Percentiles rank a stretch among this genome's conserved stretches.
These are phyloP conservation scores for Corynascus novoguineensis DNA, from an alignment of 495 filamentous ascomycete genomes.

Conservation along the genomic window DNA sequence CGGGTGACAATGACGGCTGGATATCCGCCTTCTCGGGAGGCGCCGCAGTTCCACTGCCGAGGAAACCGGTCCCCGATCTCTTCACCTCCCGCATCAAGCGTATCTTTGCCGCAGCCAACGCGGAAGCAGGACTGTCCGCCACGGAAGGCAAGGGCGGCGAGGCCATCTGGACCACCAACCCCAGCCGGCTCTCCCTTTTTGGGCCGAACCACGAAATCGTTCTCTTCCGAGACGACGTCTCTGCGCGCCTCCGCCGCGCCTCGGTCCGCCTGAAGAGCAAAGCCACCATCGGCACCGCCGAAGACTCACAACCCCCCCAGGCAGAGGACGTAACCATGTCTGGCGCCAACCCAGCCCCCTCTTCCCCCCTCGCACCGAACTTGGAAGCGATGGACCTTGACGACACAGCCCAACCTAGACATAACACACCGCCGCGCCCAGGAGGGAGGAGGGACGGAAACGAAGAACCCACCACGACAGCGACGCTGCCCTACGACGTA, in stretches of 20 bases:
- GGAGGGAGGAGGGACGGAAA: not conserved
- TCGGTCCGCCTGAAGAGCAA: conserved; percentile 55
- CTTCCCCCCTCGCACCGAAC: not conserved
- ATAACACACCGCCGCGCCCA: not conserved
- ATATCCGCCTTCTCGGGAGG: conserved; percentile 76
- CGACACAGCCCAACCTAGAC: conserved; percentile 5
- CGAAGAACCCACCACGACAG: too few relatives aligned
- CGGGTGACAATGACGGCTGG: conserved; percentile 96
- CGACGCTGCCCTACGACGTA: conserved; percentile 44
- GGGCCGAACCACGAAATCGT: conserved; percentile 81
- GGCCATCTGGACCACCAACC: conserved; percentile 84
- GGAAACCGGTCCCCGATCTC: conserved; percentile 69
- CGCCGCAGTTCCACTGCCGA: conserved; percentile 68
- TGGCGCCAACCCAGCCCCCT: conserved; percentile 14
- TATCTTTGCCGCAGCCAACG: conserved; percentile 69
- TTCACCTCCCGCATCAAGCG: conserved; percentile 80
- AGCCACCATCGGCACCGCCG: conserved; percentile 12
- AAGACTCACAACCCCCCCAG: conserved; percentile 1
- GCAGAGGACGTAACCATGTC: conserved; percentile 34
- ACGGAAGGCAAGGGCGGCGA: conserved; percentile 54
- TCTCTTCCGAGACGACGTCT: conserved; percentile 79
- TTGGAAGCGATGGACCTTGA: conserved; percentile 47
- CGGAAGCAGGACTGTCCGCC: conserved; percentile 43
- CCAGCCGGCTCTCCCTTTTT: conserved; percentile 72
- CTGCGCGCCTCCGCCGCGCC: conserved; percentile 66